These are phyloP conservation scores for Quercus aquifolioides DNA, from an alignment of 306 rosid species.

Conservation along the genomic window DNA sequence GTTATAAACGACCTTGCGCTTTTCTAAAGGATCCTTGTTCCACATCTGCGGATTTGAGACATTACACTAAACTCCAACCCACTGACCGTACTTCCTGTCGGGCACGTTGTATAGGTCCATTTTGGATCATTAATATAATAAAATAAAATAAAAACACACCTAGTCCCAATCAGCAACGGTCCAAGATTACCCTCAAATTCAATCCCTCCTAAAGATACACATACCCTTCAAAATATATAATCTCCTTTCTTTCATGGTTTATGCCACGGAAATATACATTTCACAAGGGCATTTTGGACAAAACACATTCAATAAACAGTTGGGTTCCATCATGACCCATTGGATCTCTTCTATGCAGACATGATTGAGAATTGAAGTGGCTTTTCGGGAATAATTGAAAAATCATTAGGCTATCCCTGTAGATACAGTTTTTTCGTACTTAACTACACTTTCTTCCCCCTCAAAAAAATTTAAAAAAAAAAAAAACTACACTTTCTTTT, in stretches of 20 bases:
- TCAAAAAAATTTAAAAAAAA: too few relatives aligned
- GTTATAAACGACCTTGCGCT: too few relatives aligned
- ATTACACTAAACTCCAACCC: not conserved
- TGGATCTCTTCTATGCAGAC: not conserved
- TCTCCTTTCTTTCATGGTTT: not conserved
- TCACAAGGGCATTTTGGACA: constrained; percentile 2
- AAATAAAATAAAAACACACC: too few relatives aligned
- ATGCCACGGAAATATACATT: not conserved
- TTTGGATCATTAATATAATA: too few relatives aligned
- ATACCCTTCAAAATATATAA: too few relatives aligned
- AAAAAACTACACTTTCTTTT: too few relatives aligned
- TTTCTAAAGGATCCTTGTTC: not conserved
- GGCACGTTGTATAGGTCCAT: constrained; percentile 26
- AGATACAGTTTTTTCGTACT: not conserved
- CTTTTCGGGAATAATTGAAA: constrained; percentile 5
- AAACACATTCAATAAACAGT: not conserved
- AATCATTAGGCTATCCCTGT: constrained; percentile 1
- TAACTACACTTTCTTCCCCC: too few relatives aligned
- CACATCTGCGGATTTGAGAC: not conserved
- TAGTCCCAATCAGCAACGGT: not conserved
- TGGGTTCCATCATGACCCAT: not conserved
- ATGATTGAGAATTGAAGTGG: not conserved
- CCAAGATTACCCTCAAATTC: not conserved
- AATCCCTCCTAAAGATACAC: not conserved
- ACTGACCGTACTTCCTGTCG: not conserved